Percentiles rank a stretch among this genome's conserved stretches.
Conservation (phyloP, 2,329 filamentous ascomycete species). For the Elsinoe batatas region DNA sequence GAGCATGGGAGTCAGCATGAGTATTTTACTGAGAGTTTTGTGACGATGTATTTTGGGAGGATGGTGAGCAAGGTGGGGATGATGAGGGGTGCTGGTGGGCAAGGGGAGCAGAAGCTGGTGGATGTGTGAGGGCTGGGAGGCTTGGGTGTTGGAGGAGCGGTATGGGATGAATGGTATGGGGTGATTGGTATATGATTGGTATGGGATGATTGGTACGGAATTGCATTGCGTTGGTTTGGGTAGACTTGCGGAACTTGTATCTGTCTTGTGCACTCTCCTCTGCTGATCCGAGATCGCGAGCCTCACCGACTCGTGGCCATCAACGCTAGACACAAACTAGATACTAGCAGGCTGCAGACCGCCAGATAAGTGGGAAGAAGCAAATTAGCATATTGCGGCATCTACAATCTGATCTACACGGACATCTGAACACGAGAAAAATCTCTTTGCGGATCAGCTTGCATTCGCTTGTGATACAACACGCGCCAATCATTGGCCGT, state of each 20-base stretch:
- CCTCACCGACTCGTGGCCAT: conserved; percentile 10
- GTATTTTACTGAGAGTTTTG: conserved; percentile 76
- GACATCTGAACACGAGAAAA: not conserved
- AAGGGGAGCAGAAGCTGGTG: not conserved
- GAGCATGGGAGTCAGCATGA: conserved; percentile 71
- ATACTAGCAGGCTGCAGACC: not conserved
- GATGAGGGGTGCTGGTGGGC: not conserved
- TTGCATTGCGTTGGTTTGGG: not conserved
- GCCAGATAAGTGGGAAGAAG: not conserved
- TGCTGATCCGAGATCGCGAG: conserved; percentile 8
- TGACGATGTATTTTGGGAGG: conserved; percentile 64
- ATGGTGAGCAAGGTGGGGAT: conserved; percentile 48
- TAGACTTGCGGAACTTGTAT: not conserved
- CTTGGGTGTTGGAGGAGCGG: not conserved
- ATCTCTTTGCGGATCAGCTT: not conserved
- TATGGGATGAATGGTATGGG: not conserved
- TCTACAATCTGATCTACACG: not conserved
- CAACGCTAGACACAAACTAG: not conserved
- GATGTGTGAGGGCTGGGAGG: not conserved
- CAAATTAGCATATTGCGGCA: not conserved
- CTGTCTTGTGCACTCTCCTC: not conserved
- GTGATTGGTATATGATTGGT: not conserved
- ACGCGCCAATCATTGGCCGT: not conserved
- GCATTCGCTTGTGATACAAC: not conserved
- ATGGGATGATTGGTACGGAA: not conserved